Base-by-base conservation (phyloP, 1,284 basidiomycete genomes). In the Puccinia horiana region DNA sequence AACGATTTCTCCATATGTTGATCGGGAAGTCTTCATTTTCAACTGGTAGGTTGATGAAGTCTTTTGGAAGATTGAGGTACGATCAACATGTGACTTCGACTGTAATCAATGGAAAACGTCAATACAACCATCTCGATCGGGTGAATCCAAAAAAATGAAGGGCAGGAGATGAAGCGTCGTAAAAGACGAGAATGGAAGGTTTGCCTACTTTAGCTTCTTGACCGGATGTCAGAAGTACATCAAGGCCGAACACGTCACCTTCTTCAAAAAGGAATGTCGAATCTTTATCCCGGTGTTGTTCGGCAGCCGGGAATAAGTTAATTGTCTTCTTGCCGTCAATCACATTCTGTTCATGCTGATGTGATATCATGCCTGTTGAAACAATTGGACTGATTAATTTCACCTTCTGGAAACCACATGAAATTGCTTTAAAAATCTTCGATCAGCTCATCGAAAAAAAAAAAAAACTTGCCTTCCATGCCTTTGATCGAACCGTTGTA, bases 261-360 rank as follows among this genome's bases (percentile, higher is more conserved):
- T 98, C 96, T 79, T 93, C 94, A 85, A 97, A 96, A 2, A 91
- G 92, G 61, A 90, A 91, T 74, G 91, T 89, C 86, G 85, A 85
- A 83, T 96, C 94, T 84, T 93, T 93, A 84, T 95, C 94, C 85
- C 91, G 90, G 88, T 91, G 93, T 88, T 95, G 93, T 81, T 90
- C 89, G 83, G 94, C 92, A 61, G 90, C 91, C 49, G 95, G 95
- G 89, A 96, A 95, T 83, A 95, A 88, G 84, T 97, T 94, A 88
- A 99, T 89, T 82, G 96, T 92, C 90, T 98, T 98, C 90, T 96
- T 97, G 84, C 95, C 95, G 88, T 98, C 96, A 85, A 97, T 95
- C 83, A 95, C 92, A 86, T 96, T 95, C 87, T 96, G 93, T 44
- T 91, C 90, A 87, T 98, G 95, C 88, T 94, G 92, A 89, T 93